Evolutionary conservation across 2,329 filamentous ascomycete species (phyloP).

Genomic region (Phaeosphaeria sp.): DNA sequence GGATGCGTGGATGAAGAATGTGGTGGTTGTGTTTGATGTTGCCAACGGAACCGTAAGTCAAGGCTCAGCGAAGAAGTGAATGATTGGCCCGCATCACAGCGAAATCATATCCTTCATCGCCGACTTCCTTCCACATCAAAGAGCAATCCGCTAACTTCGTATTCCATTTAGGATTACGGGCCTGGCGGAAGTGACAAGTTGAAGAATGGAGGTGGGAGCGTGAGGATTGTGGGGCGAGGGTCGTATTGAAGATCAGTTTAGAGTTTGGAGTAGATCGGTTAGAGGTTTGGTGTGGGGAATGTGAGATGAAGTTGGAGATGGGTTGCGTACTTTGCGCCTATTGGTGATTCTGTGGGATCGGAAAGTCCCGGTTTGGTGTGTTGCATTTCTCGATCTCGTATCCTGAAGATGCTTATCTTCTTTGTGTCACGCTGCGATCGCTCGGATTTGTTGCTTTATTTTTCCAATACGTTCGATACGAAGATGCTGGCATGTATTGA

Average conservation of each 20-base stretch:
- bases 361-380: background rate
- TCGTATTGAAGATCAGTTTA: slow-evolving; percentile 1
- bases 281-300: background rate
- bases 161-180: background rate
- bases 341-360: background rate
- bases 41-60: slow-evolving; percentile 21
- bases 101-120: no score
- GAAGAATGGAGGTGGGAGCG: slow-evolving; percentile 32
- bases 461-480: no score
- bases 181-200: background rate
- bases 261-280: background rate
- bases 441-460: no score
- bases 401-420: background rate
- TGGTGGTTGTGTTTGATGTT: slow-evolving; percentile 56
- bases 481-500: no score
- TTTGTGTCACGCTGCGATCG: background rate
- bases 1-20: slow-evolving; percentile 55
- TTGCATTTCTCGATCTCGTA: background rate
- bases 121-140: background rate
- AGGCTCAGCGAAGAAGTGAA: no score
- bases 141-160: background rate
- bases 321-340: background rate
- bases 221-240: slow-evolving; percentile 48
- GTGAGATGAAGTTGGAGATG: background rate
- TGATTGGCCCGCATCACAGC: no score